A percentile compares a stretch with the other conserved stretches of the same genome.
These are phyloP conservation scores for Gnetum montanum DNA, from an alignment of 75 land plant genomes.

Conservation along the genomic window DNA sequence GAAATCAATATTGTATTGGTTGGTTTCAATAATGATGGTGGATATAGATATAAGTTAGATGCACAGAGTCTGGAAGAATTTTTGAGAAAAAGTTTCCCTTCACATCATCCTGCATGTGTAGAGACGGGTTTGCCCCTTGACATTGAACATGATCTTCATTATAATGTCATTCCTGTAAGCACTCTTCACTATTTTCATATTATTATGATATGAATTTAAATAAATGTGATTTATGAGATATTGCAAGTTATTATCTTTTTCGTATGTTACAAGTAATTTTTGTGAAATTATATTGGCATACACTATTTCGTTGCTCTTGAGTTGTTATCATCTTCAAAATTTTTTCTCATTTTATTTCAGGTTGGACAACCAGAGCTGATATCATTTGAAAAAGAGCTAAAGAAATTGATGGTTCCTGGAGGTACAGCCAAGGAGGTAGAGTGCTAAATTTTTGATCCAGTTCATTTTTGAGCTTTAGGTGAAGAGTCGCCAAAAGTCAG, in stretches of 20 bases:
- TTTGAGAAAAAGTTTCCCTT: constrained; percentile 54
- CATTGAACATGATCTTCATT: constrained; percentile 85
- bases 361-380: constrained; percentile 80
- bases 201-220: no score
- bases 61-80: constrained; percentile 53
- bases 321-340: no score
- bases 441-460: no score
- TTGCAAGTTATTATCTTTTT: no score
- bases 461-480: no score
- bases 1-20: constrained; percentile 89
- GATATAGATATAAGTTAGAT: constrained; percentile 67
- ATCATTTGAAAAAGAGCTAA: constrained; percentile 67
- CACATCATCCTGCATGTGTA: constrained; percentile 79
- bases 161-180: constrained; percentile 80
- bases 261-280: no score
- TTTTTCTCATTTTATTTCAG: no score
- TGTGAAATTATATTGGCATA: no score
- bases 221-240: no score
- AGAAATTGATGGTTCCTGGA: constrained; percentile 60
- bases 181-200: neutral
- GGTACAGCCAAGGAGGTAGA: constrained; percentile 85
- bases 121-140: constrained; percentile 85
- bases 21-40: constrained; percentile 88
- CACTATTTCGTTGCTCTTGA: no score
- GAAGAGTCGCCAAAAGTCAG: no score